These are phyloP conservation scores for Penicillium sp. DNA, from an alignment of 2,329 filamentous ascomycete species.

Conservation along the genomic window DNA sequence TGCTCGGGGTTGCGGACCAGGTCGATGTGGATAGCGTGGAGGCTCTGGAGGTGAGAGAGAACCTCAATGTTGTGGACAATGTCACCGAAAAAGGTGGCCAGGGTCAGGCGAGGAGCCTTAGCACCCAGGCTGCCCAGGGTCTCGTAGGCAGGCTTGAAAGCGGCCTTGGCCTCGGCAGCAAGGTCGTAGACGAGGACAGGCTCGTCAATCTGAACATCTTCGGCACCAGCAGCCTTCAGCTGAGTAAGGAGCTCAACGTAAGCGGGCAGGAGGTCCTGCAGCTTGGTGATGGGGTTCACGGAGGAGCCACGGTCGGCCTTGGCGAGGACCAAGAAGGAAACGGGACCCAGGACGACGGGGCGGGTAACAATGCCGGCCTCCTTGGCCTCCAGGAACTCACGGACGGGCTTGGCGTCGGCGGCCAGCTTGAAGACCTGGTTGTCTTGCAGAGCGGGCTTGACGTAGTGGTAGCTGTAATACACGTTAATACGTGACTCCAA, in stretches of 20 bases:
- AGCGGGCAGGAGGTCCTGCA: constrained; percentile 88
- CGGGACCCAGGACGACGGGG: constrained; percentile 90
- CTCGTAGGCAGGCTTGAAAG: constrained; percentile 97
- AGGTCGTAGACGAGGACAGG: constrained; percentile 95
- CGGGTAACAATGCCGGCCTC: constrained; percentile 89
- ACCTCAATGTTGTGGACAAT: constrained; percentile 98
- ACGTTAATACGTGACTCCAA: background rate
- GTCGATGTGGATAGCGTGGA: constrained; percentile 89
- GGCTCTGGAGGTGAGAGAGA: constrained; percentile 66
- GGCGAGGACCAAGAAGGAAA: constrained; percentile 95
- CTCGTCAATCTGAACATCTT: constrained; percentile 98
- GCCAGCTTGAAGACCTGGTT: constrained; percentile 92
- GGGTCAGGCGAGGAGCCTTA: constrained; percentile 80
- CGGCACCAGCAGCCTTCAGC: constrained; percentile 93
- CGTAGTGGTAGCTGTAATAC: constrained; percentile 67
- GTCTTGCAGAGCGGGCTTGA: constrained; percentile 97
- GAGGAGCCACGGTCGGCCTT: constrained; percentile 96
- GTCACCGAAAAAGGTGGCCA: constrained; percentile 99
- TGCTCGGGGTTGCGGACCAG: constrained; percentile 98
- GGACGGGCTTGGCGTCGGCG: constrained; percentile 85
- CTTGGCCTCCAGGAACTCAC: constrained; percentile 96
- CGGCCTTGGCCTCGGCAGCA: constrained; percentile 82
- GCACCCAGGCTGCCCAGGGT: constrained; percentile 69
- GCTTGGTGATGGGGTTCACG: constrained; percentile 88
- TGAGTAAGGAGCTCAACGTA: constrained; percentile 89